phyloP scores from a whole-genome alignment of 2,329 filamentous ascomycete species.

The Fusarium odoratissimum region DNA sequence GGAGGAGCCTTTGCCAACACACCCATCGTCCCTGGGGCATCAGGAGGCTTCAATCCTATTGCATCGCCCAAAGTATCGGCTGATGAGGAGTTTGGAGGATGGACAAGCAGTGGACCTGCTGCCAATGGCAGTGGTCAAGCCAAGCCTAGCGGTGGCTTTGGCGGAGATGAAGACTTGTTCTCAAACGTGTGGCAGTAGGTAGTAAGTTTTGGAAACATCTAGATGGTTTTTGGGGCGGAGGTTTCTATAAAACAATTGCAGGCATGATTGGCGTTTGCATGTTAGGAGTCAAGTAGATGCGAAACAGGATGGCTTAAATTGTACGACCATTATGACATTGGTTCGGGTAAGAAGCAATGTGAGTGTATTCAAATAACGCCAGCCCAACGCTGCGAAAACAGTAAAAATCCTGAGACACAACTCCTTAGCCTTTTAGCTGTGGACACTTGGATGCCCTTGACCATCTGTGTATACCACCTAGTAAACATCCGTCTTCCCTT shows the following conservation, averaged over 20 bases:
- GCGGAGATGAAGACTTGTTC: conserved; percentile 86
- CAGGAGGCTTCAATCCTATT: conserved; percentile 71
- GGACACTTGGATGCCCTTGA: not conserved
- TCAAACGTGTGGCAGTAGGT: conserved; percentile 93
- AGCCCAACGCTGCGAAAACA: conserved; percentile 32
- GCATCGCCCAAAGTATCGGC: conserved; percentile 76
- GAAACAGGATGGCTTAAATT: conserved; percentile 36
- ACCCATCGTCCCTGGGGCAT: conserved; percentile 70
- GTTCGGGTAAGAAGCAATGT: conserved; percentile 14
- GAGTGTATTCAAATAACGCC: conserved; percentile 40
- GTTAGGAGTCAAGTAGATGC: conserved; percentile 50
- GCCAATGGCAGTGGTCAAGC: conserved; percentile 54
- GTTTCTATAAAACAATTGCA: conserved; percentile 43
- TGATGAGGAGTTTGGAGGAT: conserved; percentile 96
- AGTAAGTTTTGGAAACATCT: conserved; percentile 21
- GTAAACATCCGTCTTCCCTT: not conserved
- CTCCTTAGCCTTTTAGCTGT: conserved; percentile 5
- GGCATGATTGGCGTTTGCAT: conserved; percentile 51
- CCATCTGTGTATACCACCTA: not conserved
- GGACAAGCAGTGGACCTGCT: conserved; percentile 76
- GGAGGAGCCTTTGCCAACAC: conserved; percentile 65
- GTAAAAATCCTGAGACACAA: conserved; percentile 12
- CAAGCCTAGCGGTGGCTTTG: conserved; percentile 69
- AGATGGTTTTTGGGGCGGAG: conserved; percentile 18
- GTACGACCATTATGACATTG: conserved; percentile 18